Evolutionary conservation across 768 basidiomycete genomes (phyloP), one percentile per base, ranked within the genome.

Genomic region (Rhodotorula taiwanensis): DNA sequence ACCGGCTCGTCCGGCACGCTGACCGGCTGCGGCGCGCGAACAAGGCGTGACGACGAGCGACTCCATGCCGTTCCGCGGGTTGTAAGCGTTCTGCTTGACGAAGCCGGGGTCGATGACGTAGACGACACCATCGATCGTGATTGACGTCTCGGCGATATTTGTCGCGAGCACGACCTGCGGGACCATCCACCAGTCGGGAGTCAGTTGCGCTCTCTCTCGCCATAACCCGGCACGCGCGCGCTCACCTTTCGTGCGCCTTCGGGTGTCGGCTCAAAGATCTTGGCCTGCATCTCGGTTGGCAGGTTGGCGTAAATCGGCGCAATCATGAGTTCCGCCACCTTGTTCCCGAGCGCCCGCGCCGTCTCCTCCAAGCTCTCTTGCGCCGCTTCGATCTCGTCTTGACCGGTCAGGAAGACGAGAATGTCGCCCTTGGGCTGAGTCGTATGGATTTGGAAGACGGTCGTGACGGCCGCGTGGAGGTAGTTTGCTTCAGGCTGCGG

Each of bases 61-160:
- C 15, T 90, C 92, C 95, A 99, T 99, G 20, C 95, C 94, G 48
- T 95, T 95, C 72, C 93, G 82, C 4, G 95, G 95, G 76, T 99
- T 99, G 75, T 95, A 99, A 44, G 91, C 87, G 75, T 99, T 98
- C 75, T 99, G 95, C 79, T 99, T 99, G 71, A 98, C 94, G 72
- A 98, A 97, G 18, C 95, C 95, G 5, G 95, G 95, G 75, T 99
- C 95, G 69, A 99, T 98, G 44, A 99, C 95, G 75, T 95, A 99
- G 4, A 98, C 94, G 10, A 99, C 95, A 33, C 95, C 95, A 58
- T 98, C 95, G 70, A 99, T 99, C 13, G 95, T 99, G 75, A 99
- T 99, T 10, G 90, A 93, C 7, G 95, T 99, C 77, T 99, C 95
- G n/a, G 95, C 95, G 68, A 99, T 98, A 74, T 99, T 99, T 27